Base-by-base conservation (phyloP, 2,329 filamentous ascomycete species). In the Diplodia corticola region DNA sequence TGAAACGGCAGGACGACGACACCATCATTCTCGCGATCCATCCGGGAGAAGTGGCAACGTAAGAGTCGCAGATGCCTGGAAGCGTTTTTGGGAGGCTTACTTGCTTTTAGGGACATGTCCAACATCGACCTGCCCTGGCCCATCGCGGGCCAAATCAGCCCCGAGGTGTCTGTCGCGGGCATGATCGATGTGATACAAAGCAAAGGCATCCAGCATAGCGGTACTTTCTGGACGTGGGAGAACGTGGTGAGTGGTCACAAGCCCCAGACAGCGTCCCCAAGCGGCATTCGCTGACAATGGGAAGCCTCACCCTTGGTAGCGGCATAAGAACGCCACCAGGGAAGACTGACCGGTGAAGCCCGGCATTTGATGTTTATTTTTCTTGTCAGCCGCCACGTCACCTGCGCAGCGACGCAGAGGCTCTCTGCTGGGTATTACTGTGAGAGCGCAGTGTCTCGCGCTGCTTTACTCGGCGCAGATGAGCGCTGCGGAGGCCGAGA, bases 191-290 rank as follows among this genome's bases (percentile, higher is more conserved):
- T 85, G 1, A 83, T 86, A 66, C 77, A 79, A 67, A 81, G 77
- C 69, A 86, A 82, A 72, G 77, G 75, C 28, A 77, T 78, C 28
- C 76, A 78, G 67, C 79, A 85, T 57, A 84, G 79, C 68, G 84
- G 84, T 4, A 86, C 82, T 1, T 86, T 86, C 68, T 86, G 83
- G 83, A 84, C 83, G 6, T 86, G 80, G 78, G 80, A 86, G 69
- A 80, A 84, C 63, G 79, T 82, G 73, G 82, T 83, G 68, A 68
- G 78, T 74, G 57, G 61, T 53, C 61, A 64, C 49, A 40, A 53
- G 63, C 50, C 26, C 51, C n/a, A 44, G 44, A 49, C 28, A n/a
- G 40, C 40, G 48, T 65, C 37, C 46, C 30, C 46, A 15, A 51
- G 40, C 44, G n/a, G 54, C 53, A 55, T 26, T 49, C 54, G 64